phyloP scores from a whole-genome alignment of 148 eudicot genomes.

The Fagopyrum homotropicum region DNA sequence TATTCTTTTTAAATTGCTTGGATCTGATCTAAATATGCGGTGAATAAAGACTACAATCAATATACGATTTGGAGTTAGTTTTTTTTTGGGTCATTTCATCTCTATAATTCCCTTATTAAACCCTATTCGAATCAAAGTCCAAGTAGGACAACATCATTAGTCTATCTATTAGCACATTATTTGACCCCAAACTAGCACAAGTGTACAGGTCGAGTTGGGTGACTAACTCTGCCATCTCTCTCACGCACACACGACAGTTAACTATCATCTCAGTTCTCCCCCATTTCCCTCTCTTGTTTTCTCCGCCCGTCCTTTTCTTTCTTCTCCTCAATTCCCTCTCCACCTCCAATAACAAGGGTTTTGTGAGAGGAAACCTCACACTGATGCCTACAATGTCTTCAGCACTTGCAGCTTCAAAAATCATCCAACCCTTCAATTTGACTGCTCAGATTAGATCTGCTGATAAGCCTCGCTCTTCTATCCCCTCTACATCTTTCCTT shows the following conservation, averaged over 20 bases:
- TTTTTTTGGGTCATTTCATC: too few relatives aligned
- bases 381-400: constrained; percentile 21
- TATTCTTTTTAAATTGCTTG: neutral
- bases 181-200: neutral
- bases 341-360: neutral
- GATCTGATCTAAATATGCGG: neutral
- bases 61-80: neutral
- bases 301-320: constrained; percentile 2
- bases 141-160: too few relatives aligned
- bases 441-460: constrained; percentile 32
- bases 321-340: neutral
- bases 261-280: neutral
- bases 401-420: constrained; percentile 30
- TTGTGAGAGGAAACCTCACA: neutral
- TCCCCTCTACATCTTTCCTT: constrained; percentile 22
- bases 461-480: constrained; percentile 23
- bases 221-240: neutral
- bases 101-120: too few relatives aligned
- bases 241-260: neutral
- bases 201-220: neutral
- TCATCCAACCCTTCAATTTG: constrained; percentile 32
- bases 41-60: neutral
- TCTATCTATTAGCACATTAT: neutral
- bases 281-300: neutral
- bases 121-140: too few relatives aligned